Percentiles rank a stretch among this genome's conserved stretches.
phyloP scores from a whole-genome alignment of 306 rosid genomes.

The Urtica urens region DNA sequence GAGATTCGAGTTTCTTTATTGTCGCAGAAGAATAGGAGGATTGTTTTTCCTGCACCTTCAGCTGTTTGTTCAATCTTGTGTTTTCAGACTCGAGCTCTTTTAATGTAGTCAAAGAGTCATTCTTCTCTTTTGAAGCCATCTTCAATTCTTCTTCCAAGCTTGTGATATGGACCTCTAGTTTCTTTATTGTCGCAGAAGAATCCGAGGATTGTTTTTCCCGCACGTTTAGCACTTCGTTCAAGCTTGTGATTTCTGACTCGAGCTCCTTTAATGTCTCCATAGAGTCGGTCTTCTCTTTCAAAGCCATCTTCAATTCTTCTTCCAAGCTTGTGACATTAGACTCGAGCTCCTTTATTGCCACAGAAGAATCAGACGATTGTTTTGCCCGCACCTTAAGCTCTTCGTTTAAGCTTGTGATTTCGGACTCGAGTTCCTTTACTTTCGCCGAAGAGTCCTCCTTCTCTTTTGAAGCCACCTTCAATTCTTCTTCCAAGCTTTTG shows the following conservation, averaged over 20 bases:
- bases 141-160: conserved; percentile 27
- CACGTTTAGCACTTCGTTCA: conserved; percentile 56
- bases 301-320: too few species aligned
- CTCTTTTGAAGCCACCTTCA: not conserved
- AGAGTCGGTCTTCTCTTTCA: conserved; percentile 59
- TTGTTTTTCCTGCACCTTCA: conserved; percentile 56
- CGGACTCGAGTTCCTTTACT: not conserved
- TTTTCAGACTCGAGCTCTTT: conserved; percentile 54
- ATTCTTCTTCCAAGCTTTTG: conserved; percentile 43
- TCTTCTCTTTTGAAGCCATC: conserved; percentile 54
- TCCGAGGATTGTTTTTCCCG: conserved; percentile 60
- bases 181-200: too few species aligned
- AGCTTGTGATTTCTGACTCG: conserved; percentile 39
- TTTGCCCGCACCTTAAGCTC: conserved; percentile 58
- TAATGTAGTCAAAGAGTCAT: conserved; percentile 58
- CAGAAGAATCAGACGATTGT: conserved; percentile 58
- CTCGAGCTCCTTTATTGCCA: conserved; percentile 58
- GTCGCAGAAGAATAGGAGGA: conserved; percentile 65
- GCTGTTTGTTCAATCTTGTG: conserved; percentile 47
- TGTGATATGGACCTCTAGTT: too few species aligned
- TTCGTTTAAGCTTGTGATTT: too few species aligned
- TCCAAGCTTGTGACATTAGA: conserved; percentile 46
- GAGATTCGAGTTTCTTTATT: conserved; percentile 50
- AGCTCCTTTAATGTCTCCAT: conserved; percentile 54
- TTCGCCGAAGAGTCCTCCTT: not conserved